phyloP scores from a whole-genome alignment of 306 rosid species.

The Quercus ilex region DNA sequence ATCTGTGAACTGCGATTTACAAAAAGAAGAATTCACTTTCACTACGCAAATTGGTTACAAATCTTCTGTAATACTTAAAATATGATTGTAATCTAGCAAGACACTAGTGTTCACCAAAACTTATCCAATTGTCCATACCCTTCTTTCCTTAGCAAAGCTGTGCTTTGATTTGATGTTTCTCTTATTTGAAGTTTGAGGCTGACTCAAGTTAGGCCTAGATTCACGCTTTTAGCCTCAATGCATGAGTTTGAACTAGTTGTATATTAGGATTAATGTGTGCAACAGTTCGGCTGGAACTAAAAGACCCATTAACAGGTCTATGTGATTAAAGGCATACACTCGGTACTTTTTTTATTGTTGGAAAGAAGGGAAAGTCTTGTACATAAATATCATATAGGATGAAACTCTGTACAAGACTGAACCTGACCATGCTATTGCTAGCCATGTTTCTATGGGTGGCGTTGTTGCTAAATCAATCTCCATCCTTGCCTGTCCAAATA shows the following conservation, averaged over 20 bases:
- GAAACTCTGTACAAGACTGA: conserved; percentile 82
- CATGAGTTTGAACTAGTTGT: conserved; percentile 26
- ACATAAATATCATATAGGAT: conserved; percentile 53
- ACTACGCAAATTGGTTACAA: conserved; percentile 15
- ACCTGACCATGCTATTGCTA: conserved; percentile 68
- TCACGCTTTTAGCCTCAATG: conserved; percentile 22
- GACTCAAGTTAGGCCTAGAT: conserved; percentile 23
- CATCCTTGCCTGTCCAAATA: conserved; percentile 70
- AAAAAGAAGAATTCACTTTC: background rate
- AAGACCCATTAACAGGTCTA: conserved; percentile 14
- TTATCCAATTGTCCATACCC: conserved; percentile 39
- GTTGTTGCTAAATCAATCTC: conserved; percentile 54
- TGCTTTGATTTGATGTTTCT: conserved; percentile 19
- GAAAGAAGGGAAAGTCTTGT: conserved; percentile 65
- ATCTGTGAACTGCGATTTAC: conserved; percentile 69
- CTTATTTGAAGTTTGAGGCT: conserved; percentile 15
- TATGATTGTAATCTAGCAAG: background rate
- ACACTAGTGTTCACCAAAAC: background rate
- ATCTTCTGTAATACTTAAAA: background rate
- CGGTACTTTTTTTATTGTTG: background rate
- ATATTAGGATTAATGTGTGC: background rate
- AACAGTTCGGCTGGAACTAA: conserved; percentile 6
- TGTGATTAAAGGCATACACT: background rate
- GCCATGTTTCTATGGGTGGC: conserved; percentile 64
- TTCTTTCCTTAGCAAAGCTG: conserved; percentile 54